Conservation (phyloP, 805 yeast species). For the Diddensiella caesifluorescens region DNA sequence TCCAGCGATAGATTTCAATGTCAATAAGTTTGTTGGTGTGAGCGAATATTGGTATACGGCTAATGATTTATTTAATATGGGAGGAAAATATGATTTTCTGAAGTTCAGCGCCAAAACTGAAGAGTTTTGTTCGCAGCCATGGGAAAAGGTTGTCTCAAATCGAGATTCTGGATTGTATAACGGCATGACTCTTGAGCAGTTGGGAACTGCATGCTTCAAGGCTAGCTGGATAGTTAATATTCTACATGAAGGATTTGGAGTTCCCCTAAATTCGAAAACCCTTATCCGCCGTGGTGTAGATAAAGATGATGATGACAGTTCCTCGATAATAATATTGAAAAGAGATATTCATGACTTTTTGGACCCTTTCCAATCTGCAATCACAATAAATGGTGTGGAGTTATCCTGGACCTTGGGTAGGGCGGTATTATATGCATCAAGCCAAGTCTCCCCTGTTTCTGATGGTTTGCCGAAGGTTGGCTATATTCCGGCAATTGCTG, state of each 20-base stretch:
- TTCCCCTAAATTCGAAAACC: constrained; percentile 47
- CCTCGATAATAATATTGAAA: neutral
- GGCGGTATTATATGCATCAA: constrained; percentile 73
- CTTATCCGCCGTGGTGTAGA: constrained; percentile 27
- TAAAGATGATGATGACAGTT: constrained; percentile 21
- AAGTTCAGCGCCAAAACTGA: constrained; percentile 61
- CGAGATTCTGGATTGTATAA: constrained; percentile 53
- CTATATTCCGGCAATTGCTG: constrained; percentile 13
- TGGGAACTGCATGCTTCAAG: constrained; percentile 82
- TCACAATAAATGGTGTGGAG: constrained; percentile 74
- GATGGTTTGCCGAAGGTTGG: constrained; percentile 20
- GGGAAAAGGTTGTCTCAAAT: constrained; percentile 50
- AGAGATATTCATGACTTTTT: constrained; percentile 21
- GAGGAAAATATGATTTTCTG: constrained; percentile 80
- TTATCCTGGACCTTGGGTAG: constrained; percentile 93
- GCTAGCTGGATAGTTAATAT: constrained; percentile 91
- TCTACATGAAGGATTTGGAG: constrained; percentile 84
- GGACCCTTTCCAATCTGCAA: constrained; percentile 77
- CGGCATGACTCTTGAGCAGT: constrained; percentile 48
- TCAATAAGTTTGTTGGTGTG: constrained; percentile 83
- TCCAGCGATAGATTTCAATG: constrained; percentile 73
- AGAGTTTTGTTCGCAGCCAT: constrained; percentile 69
- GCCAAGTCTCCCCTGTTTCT: constrained; percentile 42
- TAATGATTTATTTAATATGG: constrained; percentile 80
- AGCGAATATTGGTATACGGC: constrained; percentile 98